These are phyloP conservation scores for Wickerhamiella pararugosa DNA, from an alignment of 1,139 yeast genomes.

Conservation along the genomic window DNA sequence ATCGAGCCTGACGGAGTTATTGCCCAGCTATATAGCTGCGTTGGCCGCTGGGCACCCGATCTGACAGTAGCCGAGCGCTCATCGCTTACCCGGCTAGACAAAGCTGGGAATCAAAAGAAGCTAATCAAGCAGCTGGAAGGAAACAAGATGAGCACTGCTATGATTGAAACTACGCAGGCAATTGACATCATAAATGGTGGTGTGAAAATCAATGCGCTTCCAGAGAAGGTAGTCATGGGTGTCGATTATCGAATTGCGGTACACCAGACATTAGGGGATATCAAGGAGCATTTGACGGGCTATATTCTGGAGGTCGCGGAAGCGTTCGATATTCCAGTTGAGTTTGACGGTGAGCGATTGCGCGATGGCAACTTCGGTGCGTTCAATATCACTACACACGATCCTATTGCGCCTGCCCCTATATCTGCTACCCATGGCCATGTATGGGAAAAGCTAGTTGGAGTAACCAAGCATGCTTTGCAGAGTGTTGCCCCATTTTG, in stretches of 20 bases:
- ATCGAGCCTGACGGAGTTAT: constrained; percentile 31
- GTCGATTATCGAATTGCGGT: constrained; percentile 48
- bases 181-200: constrained; percentile 58
- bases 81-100: constrained; percentile 16
- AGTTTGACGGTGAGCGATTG: constrained; percentile 13
- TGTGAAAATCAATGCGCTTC: constrained; percentile 55
- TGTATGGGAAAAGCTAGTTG: constrained; percentile 41
- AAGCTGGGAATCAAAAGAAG: not conserved
- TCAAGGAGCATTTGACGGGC: constrained; percentile 28
- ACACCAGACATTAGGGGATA: constrained; percentile 32
- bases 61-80: constrained; percentile 12
- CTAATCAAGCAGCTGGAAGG: constrained; percentile 7
- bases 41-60: constrained; percentile 16
- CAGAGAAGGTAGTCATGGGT: constrained; percentile 44
- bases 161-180: constrained; percentile 53
- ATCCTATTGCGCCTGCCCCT: constrained; percentile 31
- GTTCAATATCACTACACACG: constrained; percentile 8
- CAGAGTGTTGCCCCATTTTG: constrained; percentile 19
- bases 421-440: constrained; percentile 30
- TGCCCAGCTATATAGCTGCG: constrained; percentile 30
- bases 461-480: constrained; percentile 41
- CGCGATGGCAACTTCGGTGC: constrained; percentile 9
- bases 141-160: constrained; percentile 15
- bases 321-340: constrained; percentile 34
- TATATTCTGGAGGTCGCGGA: constrained; percentile 32